Conservation (phyloP, 371 early-diverging fungal genomes). For the Basidiobolus heterosporus region DNA sequence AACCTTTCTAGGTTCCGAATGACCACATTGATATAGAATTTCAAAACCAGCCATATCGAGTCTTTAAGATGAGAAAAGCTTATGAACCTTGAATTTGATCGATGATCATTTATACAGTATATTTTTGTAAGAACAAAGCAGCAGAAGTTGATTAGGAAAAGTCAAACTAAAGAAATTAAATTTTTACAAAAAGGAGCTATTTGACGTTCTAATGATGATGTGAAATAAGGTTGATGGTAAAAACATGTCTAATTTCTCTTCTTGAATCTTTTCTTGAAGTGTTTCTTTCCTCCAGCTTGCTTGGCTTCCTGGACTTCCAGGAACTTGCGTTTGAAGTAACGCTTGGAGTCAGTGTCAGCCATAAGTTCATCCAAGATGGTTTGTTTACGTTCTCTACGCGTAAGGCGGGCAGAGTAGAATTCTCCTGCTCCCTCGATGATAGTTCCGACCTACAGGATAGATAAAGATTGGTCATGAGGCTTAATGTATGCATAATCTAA, state of each 20-base stretch:
- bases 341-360: constrained; percentile 47
- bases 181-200: background rate
- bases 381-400: constrained; percentile 63
- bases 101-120: background rate
- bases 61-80: no score
- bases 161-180: background rate
- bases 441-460: constrained; percentile 70
- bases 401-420: constrained; percentile 66
- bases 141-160: background rate
- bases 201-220: background rate
- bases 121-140: background rate
- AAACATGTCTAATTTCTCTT: constrained; percentile 8
- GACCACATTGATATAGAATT: no score
- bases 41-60: no score
- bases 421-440: constrained; percentile 79
- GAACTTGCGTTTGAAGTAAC: constrained; percentile 74
- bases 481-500: background rate
- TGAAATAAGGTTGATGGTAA: background rate
- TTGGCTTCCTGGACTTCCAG: constrained; percentile 50
- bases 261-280: constrained; percentile 29
- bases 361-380: constrained; percentile 79
- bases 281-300: constrained; percentile 37
- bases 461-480: background rate
- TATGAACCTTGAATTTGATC: no score
- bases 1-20: no score